A percentile compares a stretch with the other conserved stretches of the same genome.
These are phyloP conservation scores for Gamarada debralockiae DNA, from an alignment of 495 filamentous ascomycete species.

Conservation along the genomic window DNA sequence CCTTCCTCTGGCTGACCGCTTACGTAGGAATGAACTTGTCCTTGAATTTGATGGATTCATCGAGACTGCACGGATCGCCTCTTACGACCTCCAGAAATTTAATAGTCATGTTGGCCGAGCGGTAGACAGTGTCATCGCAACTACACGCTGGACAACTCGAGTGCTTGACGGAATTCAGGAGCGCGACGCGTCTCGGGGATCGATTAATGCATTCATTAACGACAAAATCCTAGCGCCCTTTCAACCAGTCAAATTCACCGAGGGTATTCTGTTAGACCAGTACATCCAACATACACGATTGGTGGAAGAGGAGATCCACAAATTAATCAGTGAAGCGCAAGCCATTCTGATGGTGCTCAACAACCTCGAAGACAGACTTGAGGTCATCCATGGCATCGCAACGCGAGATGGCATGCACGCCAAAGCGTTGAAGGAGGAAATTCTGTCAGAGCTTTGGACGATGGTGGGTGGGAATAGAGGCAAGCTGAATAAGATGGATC, in stretches of 20 bases:
- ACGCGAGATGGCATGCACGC: slow-evolving; percentile 44
- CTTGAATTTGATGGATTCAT: slow-evolving; percentile 66
- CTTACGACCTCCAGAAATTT: slow-evolving; percentile 59
- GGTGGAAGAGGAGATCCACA: slow-evolving; percentile 60
- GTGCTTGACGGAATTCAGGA: slow-evolving; percentile 43
- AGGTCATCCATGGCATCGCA: slow-evolving; percentile 59
- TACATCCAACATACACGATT: slow-evolving; percentile 62
- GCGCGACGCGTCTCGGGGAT: slow-evolving; percentile 31
- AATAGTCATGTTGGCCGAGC: slow-evolving; percentile 64
- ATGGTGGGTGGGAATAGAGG: slow-evolving; percentile 60
- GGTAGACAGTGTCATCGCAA: slow-evolving; percentile 67
- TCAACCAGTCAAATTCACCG: slow-evolving; percentile 46
- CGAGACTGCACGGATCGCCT: slow-evolving; percentile 49
- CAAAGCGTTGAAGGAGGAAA: slow-evolving; percentile 49
- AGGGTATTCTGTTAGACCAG: slow-evolving; percentile 48
- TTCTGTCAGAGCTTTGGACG: slow-evolving; percentile 64
- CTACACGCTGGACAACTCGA: slow-evolving; percentile 59
- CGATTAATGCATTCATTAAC: slow-evolving; percentile 35
- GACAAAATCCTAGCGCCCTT: slow-evolving; percentile 53
- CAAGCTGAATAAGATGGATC: slow-evolving; percentile 49
- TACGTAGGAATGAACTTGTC: slow-evolving; percentile 54
- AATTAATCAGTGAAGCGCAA: slow-evolving; percentile 63
- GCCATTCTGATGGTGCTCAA: slow-evolving; percentile 51
- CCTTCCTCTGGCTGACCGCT: not conserved
- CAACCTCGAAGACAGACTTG: slow-evolving; percentile 59